These are phyloP conservation scores for Lactarius trivialis DNA, from an alignment of 768 basidiomycete species.

Conservation along the genomic window DNA sequence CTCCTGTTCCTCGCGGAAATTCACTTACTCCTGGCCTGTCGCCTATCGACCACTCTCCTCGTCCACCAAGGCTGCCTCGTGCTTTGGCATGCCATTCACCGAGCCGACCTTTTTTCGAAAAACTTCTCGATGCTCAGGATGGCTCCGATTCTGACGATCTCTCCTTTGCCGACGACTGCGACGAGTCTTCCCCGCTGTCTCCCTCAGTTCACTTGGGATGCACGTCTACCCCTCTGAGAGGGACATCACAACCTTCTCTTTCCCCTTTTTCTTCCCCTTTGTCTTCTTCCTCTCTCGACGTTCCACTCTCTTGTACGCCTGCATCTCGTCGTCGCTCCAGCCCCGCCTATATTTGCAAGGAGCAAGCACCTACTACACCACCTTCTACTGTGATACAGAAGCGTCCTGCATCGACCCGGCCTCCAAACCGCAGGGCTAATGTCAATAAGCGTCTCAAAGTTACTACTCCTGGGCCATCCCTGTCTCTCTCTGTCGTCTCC, in stretches of 20 bases:
- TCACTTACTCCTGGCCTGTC: constrained; percentile 15
- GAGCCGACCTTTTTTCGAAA: constrained; percentile 8
- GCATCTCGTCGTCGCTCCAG: background rate
- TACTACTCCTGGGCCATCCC: background rate
- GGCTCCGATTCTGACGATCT: constrained; percentile 17
- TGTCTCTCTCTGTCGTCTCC: constrained; percentile 20
- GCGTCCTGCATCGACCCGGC: background rate
- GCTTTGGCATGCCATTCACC: background rate
- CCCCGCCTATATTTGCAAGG: background rate
- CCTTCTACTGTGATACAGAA: background rate
- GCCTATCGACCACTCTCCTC: constrained; percentile 19
- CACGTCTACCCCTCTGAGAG: constrained; percentile 17
- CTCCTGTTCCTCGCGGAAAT: constrained; percentile 8
- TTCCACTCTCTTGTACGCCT: constrained; percentile 13
- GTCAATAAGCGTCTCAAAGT: background rate
- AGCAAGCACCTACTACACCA: background rate
- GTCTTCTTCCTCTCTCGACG: constrained; percentile 16
- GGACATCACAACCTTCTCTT: constrained; percentile 10
- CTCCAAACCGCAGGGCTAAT: background rate
- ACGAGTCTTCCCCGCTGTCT: constrained; percentile 10
- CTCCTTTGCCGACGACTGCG: constrained; percentile 3
- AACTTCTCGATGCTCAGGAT: constrained; percentile 13
- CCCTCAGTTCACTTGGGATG: constrained; percentile 17
- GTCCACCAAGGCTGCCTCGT: background rate
- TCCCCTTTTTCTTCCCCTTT: constrained; percentile 20